These are phyloP conservation scores for Aspergillus cavernicola DNA, from an alignment of 495 filamentous ascomycete genomes.

Conservation along the genomic window DNA sequence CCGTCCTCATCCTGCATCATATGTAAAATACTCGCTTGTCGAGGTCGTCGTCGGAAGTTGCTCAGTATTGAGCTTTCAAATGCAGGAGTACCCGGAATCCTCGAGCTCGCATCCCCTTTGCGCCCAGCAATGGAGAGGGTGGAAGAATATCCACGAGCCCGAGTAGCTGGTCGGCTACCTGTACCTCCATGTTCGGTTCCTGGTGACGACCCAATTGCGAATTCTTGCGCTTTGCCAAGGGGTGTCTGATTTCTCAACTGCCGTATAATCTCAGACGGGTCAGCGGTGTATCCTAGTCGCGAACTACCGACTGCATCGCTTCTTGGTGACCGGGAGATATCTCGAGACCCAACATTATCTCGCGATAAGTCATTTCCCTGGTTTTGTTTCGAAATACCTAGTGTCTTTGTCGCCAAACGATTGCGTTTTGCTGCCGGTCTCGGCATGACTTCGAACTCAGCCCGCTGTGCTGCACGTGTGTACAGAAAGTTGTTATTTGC, in stretches of 20 bases:
- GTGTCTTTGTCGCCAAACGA: constrained; percentile 24
- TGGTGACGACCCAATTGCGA: constrained; percentile 42
- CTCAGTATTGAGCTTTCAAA: constrained; percentile 52
- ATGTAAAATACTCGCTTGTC: constrained; percentile 66
- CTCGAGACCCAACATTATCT: background rate
- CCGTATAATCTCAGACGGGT: constrained; percentile 21
- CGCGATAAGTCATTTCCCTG: background rate
- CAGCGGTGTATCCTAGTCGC: constrained; percentile 1
- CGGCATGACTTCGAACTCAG: constrained; percentile 30
- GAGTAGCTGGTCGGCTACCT: constrained; percentile 39
- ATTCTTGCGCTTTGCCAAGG: constrained; percentile 28
- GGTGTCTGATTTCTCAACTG: constrained; percentile 35
- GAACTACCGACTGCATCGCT: constrained; percentile 5
- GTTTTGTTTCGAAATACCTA: background rate
- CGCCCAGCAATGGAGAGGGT: constrained; percentile 41
- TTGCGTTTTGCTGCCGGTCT: constrained; percentile 41
- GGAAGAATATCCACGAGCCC: constrained; percentile 47
- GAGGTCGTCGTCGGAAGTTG: constrained; percentile 61
- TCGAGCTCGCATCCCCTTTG: constrained; percentile 39
- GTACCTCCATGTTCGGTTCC: constrained; percentile 32
- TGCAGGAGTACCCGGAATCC: constrained; percentile 47
- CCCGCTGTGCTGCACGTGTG: background rate
- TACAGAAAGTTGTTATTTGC: background rate
- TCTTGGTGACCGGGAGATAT: constrained; percentile 9
- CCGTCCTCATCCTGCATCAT: constrained; percentile 55